Percentiles rank a stretch among this genome's conserved stretches.
These are phyloP conservation scores for Gossypium gossypioides DNA, from an alignment of 441 rosid genomes.

Conservation along the genomic window DNA sequence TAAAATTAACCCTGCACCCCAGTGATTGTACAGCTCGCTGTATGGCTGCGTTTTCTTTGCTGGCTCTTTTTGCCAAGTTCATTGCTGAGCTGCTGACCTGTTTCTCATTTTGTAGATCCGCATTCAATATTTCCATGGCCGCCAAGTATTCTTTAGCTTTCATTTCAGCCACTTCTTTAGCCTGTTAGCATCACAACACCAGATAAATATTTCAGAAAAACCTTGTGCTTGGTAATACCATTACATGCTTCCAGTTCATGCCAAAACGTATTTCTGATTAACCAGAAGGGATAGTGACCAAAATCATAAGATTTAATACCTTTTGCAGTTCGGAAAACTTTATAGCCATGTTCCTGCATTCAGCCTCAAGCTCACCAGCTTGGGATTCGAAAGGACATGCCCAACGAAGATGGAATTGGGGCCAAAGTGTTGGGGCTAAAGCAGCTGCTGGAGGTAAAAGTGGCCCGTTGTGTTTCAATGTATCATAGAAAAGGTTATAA, in stretches of 20 bases:
- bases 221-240: not conserved
- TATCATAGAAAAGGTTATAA: constrained; percentile 72
- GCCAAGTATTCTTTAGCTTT: constrained; percentile 48
- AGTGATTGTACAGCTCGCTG: constrained; percentile 72
- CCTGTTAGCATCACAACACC: constrained; percentile 36
- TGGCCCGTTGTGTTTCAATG: constrained; percentile 44
- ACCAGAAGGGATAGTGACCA: not conserved
- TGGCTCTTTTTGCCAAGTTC: constrained; percentile 59
- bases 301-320: constrained; percentile 31
- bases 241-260: not conserved
- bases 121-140: constrained; percentile 52
- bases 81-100: constrained; percentile 52
- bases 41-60: constrained; percentile 62
- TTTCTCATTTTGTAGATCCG: constrained; percentile 64
- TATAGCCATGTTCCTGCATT: constrained; percentile 58
- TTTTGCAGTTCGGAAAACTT: constrained; percentile 65
- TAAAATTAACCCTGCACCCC: constrained; percentile 81
- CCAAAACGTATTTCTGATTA: not conserved
- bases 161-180: constrained; percentile 66
- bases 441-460: constrained; percentile 94
- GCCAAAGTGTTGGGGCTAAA: constrained; percentile 94
- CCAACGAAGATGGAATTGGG: constrained; percentile 97
- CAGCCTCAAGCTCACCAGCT: constrained; percentile 71
- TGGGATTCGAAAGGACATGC: constrained; percentile 83
- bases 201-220: not conserved